These are phyloP conservation scores for Leonotis leonurus DNA, from an alignment of 257 asterid species.

Conservation along the genomic window DNA sequence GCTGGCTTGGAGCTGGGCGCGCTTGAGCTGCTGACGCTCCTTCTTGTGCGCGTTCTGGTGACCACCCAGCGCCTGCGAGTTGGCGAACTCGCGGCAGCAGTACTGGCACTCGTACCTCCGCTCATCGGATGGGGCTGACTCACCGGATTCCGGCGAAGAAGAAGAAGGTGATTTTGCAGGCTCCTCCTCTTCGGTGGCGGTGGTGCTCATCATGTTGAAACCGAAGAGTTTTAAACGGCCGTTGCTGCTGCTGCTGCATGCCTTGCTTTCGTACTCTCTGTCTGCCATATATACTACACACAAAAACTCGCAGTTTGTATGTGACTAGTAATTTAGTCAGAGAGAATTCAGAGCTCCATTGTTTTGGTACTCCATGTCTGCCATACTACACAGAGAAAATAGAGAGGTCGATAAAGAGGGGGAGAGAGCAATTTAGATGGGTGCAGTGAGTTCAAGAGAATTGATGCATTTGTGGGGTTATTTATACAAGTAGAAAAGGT, in stretches of 20 bases:
- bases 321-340: too few relatives aligned
- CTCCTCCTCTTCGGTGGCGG: too few relatives aligned
- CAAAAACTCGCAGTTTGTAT: background rate
- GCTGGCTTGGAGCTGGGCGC: constrained; percentile 79
- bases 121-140: constrained; percentile 42
- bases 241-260: constrained; percentile 40
- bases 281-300: constrained; percentile 44
- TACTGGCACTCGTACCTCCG: constrained; percentile 91
- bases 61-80: constrained; percentile 89
- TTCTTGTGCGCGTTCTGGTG: constrained; percentile 96
- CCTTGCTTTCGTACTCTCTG: constrained; percentile 36
- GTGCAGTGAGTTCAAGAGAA: constrained; percentile 21
- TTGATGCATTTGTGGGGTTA: constrained; percentile 62
- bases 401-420: background rate
- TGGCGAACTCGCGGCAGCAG: constrained; percentile 81
- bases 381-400: constrained; percentile 32
- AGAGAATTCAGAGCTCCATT: too few relatives aligned
- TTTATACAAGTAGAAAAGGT: constrained; percentile 43
- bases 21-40: constrained; percentile 81
- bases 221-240: constrained; percentile 71
- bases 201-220: constrained; percentile 44
- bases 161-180: constrained; percentile 30
- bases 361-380: constrained; percentile 45
- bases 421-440: background rate
- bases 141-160: constrained; percentile 38